A percentile compares a stretch with the other conserved stretches of the same genome.
phyloP scores from a whole-genome alignment of 2,329 filamentous ascomycete genomes.

The Gnomoniopsis smithogilvyi region DNA sequence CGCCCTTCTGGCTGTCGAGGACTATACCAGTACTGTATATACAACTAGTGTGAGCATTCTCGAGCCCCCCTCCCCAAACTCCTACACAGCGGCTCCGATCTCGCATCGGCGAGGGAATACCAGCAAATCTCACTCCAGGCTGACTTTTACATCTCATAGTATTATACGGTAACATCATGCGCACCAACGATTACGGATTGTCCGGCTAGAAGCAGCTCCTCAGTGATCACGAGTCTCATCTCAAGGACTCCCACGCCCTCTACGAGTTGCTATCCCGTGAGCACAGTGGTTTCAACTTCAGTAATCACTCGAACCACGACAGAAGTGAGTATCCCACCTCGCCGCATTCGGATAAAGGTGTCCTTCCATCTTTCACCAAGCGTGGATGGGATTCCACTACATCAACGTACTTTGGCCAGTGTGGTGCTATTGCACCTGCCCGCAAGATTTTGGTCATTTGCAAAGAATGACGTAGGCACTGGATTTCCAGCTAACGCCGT shows the following conservation, averaged over 20 bases:
- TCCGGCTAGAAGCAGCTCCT: background rate
- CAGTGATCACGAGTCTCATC: background rate
- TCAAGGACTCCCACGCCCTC: background rate
- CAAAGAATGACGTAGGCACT: too few species aligned
- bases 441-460: background rate
- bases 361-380: background rate
- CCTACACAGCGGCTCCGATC: too few species aligned
- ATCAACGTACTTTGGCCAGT: too few species aligned
- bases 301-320: background rate
- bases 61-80: too few species aligned
- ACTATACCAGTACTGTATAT: background rate
- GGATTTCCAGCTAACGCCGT: background rate
- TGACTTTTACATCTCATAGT: too few species aligned
- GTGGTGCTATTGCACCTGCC: background rate
- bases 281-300: background rate
- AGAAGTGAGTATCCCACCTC: background rate
- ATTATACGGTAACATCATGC: conserved; percentile 4
- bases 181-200: conserved; percentile 7
- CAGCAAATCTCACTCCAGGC: too few species aligned
- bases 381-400: too few species aligned
- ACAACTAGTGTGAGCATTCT: too few species aligned
- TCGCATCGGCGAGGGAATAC: too few species aligned
- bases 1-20: background rate
- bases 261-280: background rate
- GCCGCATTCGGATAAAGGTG: too few species aligned